Percentiles rank a stretch among this genome's conserved stretches.
phyloP scores from a whole-genome alignment of 2,329 filamentous ascomycete genomes.

The Alternaria consortialis region DNA sequence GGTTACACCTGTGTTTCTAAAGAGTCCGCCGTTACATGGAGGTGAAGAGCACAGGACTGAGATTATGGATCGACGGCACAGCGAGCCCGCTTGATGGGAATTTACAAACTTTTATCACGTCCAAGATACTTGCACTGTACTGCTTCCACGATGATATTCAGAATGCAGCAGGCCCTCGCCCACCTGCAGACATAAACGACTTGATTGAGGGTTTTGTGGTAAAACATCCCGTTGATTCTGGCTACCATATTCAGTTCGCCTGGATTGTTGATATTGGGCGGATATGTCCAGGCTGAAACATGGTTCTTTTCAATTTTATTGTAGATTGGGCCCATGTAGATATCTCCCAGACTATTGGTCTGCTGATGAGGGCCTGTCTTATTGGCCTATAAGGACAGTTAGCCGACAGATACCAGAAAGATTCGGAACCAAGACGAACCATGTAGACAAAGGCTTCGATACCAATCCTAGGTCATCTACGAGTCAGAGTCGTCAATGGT shows the following conservation, averaged over 20 bases:
- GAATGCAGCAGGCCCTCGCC: not conserved
- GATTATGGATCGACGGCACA: not conserved
- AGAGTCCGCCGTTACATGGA: conserved; percentile 7
- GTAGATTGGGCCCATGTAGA: too few species aligned
- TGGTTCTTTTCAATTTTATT: too few species aligned
- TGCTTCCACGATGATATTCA: not conserved
- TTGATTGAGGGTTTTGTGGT: too few species aligned
- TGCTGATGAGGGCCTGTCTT: not conserved
- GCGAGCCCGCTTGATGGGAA: not conserved
- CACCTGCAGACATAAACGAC: too few species aligned
- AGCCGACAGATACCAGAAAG: not conserved
- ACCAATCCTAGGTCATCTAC: not conserved
- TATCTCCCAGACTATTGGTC: too few species aligned
- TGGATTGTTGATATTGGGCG: too few species aligned
- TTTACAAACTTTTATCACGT: not conserved
- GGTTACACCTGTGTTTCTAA: conserved; percentile 14
- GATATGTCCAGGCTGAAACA: too few species aligned
- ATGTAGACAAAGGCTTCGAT: not conserved
- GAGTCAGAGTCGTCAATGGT: too few species aligned
- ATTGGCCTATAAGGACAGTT: not conserved
- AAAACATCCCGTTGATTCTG: not conserved
- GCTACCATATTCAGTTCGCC: too few species aligned
- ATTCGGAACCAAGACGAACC: not conserved
- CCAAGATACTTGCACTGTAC: not conserved
- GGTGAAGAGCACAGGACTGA: not conserved